Conservation (phyloP, 192 early-diverging fungal genomes). For the Backusella westeae region DNA sequence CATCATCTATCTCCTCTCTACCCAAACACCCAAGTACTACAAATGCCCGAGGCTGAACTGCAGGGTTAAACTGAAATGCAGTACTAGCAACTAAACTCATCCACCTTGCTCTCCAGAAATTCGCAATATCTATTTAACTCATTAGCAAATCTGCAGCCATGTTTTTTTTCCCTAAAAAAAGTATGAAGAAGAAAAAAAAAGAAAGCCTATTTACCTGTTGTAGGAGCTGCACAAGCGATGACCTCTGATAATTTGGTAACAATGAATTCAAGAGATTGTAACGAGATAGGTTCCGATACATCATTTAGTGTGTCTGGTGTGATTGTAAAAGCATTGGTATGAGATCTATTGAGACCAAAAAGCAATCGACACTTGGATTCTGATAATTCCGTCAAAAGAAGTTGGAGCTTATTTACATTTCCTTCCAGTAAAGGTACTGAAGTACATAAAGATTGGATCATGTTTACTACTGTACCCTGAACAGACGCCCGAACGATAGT, state of each 20-base stretch:
- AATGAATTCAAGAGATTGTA: conserved; percentile 50
- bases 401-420: conserved; percentile 49
- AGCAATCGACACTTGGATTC: conserved; percentile 73
- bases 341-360: conserved; percentile 70
- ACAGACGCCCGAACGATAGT: conserved; percentile 81
- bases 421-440: conserved; percentile 50
- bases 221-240: conserved; percentile 56
- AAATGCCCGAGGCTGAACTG: conserved; percentile 90
- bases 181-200: background rate
- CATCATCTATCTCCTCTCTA: conserved; percentile 85
- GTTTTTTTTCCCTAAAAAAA: background rate
- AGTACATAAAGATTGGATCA: conserved; percentile 80
- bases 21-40: conserved; percentile 84
- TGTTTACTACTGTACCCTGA: conserved; percentile 90
- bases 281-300: conserved; percentile 43
- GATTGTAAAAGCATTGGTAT: conserved; percentile 67
- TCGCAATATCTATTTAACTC: conserved; percentile 55
- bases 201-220: conserved; percentile 45
- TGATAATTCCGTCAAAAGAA: conserved; percentile 73
- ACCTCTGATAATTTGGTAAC: conserved; percentile 63
- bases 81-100: conserved; percentile 83
- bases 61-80: conserved; percentile 90
- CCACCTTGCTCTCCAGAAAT: conserved; percentile 85
- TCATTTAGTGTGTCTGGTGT: conserved; percentile 49
- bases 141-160: background rate